Percentiles rank a stretch among this genome's conserved stretches.
These are phyloP conservation scores for Aspergillus campestris DNA, from an alignment of 495 filamentous ascomycete genomes.

Conservation along the genomic window DNA sequence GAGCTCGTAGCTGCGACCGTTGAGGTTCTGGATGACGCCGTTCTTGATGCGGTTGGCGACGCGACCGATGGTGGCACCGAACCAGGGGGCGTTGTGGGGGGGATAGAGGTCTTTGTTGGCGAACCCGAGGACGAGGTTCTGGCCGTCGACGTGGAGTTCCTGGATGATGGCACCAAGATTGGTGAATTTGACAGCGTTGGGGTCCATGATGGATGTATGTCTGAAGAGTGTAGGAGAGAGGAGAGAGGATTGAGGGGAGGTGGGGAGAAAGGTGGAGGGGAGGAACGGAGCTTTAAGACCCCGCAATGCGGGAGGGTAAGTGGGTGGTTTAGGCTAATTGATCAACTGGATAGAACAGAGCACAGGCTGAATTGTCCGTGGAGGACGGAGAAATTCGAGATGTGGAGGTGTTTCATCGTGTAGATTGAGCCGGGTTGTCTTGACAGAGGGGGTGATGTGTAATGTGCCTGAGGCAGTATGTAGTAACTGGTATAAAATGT, in stretches of 20 bases:
- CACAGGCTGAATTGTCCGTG: no score
- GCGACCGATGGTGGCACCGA: slow-evolving; percentile 89
- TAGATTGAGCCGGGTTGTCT: no score
- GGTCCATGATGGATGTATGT: neutral
- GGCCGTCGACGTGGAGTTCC: slow-evolving; percentile 61
- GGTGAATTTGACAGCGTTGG: slow-evolving; percentile 50
- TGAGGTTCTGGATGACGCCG: slow-evolving; percentile 63
- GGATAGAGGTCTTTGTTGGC: slow-evolving; percentile 63
- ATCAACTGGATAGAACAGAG: no score
- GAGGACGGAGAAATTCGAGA: no score
- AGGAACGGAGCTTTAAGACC: neutral
- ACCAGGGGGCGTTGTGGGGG: slow-evolving; percentile 64
- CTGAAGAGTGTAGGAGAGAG: neutral
- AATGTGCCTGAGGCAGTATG: no score
- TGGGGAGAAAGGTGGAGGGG: neutral
- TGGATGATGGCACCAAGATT: slow-evolving; percentile 85
- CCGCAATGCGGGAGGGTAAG: no score
- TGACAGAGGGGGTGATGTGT: no score
- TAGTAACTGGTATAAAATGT: no score
- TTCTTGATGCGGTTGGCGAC: slow-evolving; percentile 78
- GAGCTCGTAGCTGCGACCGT: slow-evolving; percentile 61
- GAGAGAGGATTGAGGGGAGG: neutral
- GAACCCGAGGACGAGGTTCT: slow-evolving; percentile 86
- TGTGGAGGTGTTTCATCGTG: no score
- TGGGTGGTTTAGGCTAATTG: no score